Percentiles rank a stretch among this genome's conserved stretches.
Conservation (phyloP, 2,329 filamentous ascomycete genomes). For the Monilinia polystroma region DNA sequence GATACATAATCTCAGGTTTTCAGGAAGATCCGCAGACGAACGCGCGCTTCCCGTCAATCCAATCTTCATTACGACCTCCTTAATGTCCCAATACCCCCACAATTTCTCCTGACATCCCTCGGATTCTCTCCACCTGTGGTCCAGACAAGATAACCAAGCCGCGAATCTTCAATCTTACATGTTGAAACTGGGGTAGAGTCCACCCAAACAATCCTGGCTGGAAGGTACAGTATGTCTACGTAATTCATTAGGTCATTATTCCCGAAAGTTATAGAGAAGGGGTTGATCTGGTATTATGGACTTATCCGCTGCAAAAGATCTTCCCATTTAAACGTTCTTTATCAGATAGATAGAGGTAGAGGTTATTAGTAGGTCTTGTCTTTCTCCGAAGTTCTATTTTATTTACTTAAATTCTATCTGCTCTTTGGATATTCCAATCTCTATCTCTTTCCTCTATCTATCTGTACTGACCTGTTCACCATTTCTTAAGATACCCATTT, state of each 20-base stretch:
- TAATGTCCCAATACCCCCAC: conserved; percentile 6
- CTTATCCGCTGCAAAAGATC: neutral
- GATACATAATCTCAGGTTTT: neutral
- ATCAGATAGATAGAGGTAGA: conserved; percentile 1
- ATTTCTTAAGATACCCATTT: conserved; percentile 13
- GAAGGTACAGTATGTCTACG: conserved; percentile 9
- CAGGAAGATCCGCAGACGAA: neutral
- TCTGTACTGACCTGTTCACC: neutral
- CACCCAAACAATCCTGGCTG: neutral
- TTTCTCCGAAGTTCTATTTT: neutral
- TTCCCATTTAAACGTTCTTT: neutral
- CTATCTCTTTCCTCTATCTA: neutral
- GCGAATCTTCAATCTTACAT: conserved; percentile 18
- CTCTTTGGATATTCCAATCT: neutral
- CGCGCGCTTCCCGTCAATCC: conserved; percentile 11
- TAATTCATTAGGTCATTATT: conserved; percentile 12
- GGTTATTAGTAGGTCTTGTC: conserved; percentile 8
- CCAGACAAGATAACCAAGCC: conserved; percentile 14
- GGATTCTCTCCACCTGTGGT: conserved; percentile 5
- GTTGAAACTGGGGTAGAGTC: conserved; percentile 16
- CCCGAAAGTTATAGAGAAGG: conserved; percentile 8
- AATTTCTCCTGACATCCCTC: conserved; percentile 4
- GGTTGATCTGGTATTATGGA: conserved; percentile 10
- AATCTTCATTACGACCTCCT: conserved; percentile 6
- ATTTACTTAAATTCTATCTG: neutral